Evolutionary conservation across 2,329 filamentous ascomycete genomes (phyloP).

Genomic region (Decorospora gaudefroyi): DNA sequence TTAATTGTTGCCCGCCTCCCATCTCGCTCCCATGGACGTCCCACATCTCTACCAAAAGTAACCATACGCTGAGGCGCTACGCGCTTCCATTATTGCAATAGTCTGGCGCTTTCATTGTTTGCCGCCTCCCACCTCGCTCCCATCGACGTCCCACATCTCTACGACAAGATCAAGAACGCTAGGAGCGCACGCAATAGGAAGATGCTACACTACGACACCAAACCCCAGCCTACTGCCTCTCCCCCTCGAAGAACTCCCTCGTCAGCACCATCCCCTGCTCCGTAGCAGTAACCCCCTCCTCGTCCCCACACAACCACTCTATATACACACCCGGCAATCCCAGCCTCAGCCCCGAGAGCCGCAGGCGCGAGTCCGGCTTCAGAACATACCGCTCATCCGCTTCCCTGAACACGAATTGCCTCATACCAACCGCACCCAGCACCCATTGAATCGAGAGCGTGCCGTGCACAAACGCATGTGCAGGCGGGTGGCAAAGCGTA

Average conservation of each 20-base stretch:
- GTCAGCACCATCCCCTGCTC: conserved; percentile 25
- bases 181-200: no score
- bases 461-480: conserved; percentile 25
- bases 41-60: no score
- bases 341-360: conserved; percentile 10
- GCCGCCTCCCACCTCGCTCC: no score
- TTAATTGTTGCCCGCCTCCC: no score
- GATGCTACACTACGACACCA: neutral
- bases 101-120: no score
- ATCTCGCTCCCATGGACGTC: no score
- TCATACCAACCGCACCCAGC: conserved; percentile 6
- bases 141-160: no score
- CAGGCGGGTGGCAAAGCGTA: conserved; percentile 19
- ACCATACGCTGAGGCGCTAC: no score
- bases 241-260: conserved; percentile 19
- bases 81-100: no score
- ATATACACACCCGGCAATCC: conserved; percentile 24
- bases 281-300: conserved; percentile 11
- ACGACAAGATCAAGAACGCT: no score
- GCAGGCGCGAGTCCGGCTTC: conserved; percentile 11
- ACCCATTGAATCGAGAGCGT: conserved; percentile 29
- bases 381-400: conserved; percentile 25
- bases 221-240: neutral
- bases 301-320: conserved; percentile 31
- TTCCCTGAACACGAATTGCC: conserved; percentile 21